These are phyloP conservation scores for Trichophyton benhamiae DNA, from an alignment of 2,329 filamentous ascomycete species.

Conservation along the genomic window DNA sequence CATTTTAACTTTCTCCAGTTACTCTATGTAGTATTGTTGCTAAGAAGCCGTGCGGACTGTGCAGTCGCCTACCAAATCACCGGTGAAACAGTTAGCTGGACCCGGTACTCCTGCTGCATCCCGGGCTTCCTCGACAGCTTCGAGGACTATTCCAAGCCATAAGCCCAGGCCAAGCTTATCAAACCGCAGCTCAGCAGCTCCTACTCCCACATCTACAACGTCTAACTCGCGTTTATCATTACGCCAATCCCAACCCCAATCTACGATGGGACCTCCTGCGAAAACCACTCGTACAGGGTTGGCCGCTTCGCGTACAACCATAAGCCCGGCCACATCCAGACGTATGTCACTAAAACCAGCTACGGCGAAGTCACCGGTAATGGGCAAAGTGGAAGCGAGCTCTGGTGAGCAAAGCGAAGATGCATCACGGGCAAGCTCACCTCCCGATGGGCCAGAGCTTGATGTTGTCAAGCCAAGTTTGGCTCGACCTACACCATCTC, in stretches of 20 bases:
- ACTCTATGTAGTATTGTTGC: not conserved
- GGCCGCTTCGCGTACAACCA: conserved; percentile 17
- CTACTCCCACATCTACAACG: conserved; percentile 35
- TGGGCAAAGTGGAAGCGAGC: conserved; percentile 19
- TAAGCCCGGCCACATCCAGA: conserved; percentile 18
- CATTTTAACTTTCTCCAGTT: not conserved
- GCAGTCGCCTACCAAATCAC: conserved; percentile 66
- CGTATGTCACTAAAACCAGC: conserved; percentile 25
- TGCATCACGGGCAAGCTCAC: conserved; percentile 14
- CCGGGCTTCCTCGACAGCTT: conserved; percentile 37
- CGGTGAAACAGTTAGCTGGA: conserved; percentile 57
- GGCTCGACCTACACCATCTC: conserved; percentile 1
- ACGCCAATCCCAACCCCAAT: not conserved
- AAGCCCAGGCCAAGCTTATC: conserved; percentile 47
- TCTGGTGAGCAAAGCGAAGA: conserved; percentile 20
- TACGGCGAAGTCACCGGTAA: conserved; percentile 16
- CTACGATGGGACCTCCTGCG: conserved; percentile 16
- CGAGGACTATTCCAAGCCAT: conserved; percentile 31
- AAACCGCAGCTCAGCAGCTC: conserved; percentile 54
- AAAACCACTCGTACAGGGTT: conserved; percentile 24
- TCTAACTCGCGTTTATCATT: conserved; percentile 18
- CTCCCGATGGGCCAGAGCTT: conserved; percentile 18
- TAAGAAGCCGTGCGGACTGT: not conserved
- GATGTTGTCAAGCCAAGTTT: conserved; percentile 5
- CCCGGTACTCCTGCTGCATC: conserved; percentile 46